Evolutionary conservation across 1,139 yeast genomes (phyloP).

Genomic region (Pichia sp.): DNA sequence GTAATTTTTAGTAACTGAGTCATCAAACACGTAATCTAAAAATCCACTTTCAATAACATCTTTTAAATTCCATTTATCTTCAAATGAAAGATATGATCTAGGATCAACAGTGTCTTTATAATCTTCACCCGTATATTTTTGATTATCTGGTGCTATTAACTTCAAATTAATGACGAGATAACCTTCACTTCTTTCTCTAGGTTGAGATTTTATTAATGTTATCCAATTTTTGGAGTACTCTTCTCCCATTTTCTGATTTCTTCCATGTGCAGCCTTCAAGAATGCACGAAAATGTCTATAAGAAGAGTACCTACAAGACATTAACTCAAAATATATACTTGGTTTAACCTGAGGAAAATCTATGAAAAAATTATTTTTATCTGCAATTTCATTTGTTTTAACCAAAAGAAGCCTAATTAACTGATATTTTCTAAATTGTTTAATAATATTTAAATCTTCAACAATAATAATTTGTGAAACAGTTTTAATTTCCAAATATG

Average conservation of each 20-base stretch:
- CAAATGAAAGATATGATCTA: conserved; percentile 1
- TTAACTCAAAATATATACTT: conserved; percentile 6
- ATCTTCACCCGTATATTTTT: conserved; percentile 1
- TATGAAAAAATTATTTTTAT: conserved; percentile 1
- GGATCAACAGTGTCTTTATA: not conserved
- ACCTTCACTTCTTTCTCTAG: conserved; percentile 11
- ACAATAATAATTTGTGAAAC: not conserved
- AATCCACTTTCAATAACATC: conserved; percentile 8
- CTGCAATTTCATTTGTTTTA: not conserved
- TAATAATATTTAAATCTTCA: not conserved
- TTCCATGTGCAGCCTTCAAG: conserved; percentile 3
- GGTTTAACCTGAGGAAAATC: conserved; percentile 2
- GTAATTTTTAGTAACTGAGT: not conserved
- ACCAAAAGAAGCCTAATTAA: not conserved
- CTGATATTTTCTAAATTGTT: conserved; percentile 3
- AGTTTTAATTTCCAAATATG: not conserved
- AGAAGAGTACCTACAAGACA: conserved; percentile 6
- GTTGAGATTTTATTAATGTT: not conserved
- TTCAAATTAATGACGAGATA: conserved; percentile 7
- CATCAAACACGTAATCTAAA: conserved; percentile 6
- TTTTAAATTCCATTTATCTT: conserved; percentile 3
- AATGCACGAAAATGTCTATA: conserved; percentile 3
- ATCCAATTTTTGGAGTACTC: conserved; percentile 2
- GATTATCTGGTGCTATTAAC: conserved; percentile 6
- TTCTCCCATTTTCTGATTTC: not conserved